These are phyloP conservation scores for Spiraea crenata DNA, from an alignment of 331 rosid species.

Conservation along the genomic window DNA sequence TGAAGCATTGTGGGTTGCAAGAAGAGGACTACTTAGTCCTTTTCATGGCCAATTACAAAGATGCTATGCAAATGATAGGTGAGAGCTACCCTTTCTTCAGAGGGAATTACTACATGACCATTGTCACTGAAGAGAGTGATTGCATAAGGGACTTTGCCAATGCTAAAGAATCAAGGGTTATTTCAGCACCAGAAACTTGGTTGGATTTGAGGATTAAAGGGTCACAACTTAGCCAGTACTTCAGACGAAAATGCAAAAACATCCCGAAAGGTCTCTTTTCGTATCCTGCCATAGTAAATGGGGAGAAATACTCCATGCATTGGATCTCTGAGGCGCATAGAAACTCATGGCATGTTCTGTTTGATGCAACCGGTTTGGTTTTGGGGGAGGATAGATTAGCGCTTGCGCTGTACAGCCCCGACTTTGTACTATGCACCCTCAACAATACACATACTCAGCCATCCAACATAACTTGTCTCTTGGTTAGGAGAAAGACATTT, in stretches of 20 bases:
- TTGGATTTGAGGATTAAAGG: conserved; percentile 37
- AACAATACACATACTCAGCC: conserved; percentile 33
- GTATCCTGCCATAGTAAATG: conserved; percentile 22
- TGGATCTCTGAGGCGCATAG: conserved; percentile 41
- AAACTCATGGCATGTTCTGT: conserved; percentile 37
- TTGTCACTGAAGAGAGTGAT: conserved; percentile 16
- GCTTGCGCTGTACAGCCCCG: conserved; percentile 31
- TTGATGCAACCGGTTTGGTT: conserved; percentile 31
- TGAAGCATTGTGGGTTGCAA: conserved; percentile 28
- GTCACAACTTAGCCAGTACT: conserved; percentile 32
- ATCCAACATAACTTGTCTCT: conserved; percentile 29
- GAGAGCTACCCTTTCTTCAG: conserved; percentile 36
- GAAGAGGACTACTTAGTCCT: conserved; percentile 30
- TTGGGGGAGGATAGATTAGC: conserved; percentile 27
- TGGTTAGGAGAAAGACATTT: conserved; percentile 40
- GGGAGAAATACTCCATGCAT: conserved; percentile 24
- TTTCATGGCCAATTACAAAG: conserved; percentile 30
- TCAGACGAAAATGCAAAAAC: conserved; percentile 40
- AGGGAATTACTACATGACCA: conserved; percentile 32
- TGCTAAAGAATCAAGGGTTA: conserved; percentile 24
- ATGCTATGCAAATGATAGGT: conserved; percentile 35
- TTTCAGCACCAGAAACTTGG: conserved; percentile 36
- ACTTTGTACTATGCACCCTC: conserved; percentile 33
- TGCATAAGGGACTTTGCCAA: conserved; percentile 20
- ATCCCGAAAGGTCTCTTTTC: conserved; percentile 34